Evolutionary conservation across 495 filamentous ascomycete genomes (phyloP), one percentile per base, ranked within the genome.

Genomic region (Bathelium albidoporum): DNA sequence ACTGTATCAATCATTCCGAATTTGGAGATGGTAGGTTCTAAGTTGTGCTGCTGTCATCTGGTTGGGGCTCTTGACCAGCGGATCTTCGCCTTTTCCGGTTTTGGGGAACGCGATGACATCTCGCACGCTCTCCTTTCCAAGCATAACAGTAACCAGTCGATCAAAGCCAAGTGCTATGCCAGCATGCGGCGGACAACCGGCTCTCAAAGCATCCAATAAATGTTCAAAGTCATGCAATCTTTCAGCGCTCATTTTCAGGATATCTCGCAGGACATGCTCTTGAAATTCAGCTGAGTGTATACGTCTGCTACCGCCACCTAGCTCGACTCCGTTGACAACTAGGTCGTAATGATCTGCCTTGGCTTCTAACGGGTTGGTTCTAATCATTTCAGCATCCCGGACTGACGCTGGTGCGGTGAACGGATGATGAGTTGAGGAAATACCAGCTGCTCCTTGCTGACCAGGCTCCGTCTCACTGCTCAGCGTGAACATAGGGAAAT

Each of bases 61-160:
- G 28, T 83, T 82, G 0, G 94, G 94, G 66, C 85, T 87, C 55
- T 83, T 83, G 18, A 96, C 90, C 73, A 91, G 81, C 31, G 82
- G 72, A 75, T 98, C 94, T 70, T 93, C 88, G 0, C 90, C 89
- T 73, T 87, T 93, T 36, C 88, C 88, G 59, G 80, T 88, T 76
- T 98, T 98, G 1, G 94, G 94, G 73, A 98, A 98, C 0, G 93
- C 93, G 71, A 97, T 96, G 18, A 97, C 94, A 77, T 98, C 93
- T 61, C 88, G 76, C 10, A 98, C 82, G 7, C 84, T 87, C 26
- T 89, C 84, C 53, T 82, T 86, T 12, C 86, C 86, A 24, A 86
- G 79, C 77, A 97, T 82, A 4, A 95, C 79, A 5, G 94, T 85
- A n/a, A 94, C 78, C 32, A 97, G 76, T 41, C 94, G 84, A 70